Evolutionary conservation across 179 eudicot genomes (phyloP).

Genomic region (Patellifolia procumbens): DNA sequence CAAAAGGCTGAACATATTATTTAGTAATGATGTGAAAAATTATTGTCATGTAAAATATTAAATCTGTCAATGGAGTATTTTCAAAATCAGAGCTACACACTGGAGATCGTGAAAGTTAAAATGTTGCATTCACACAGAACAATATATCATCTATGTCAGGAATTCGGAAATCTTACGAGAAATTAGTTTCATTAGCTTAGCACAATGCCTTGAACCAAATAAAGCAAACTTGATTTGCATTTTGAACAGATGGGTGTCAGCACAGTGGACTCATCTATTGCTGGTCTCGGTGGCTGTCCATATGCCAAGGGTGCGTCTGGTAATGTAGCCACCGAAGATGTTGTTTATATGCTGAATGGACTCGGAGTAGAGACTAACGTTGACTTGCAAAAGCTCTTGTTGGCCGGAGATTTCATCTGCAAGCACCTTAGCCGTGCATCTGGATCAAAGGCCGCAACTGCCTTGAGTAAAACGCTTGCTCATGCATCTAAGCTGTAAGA

Average conservation of each 20-base stretch:
- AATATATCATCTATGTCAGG: no score
- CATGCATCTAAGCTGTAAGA: constrained; percentile 62
- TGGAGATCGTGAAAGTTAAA: no score
- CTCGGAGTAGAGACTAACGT: constrained; percentile 63
- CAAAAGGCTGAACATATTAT: background rate
- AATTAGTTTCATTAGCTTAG: background rate
- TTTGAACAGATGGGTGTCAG: constrained; percentile 68
- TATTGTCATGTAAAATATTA: no score
- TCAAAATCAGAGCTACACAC: no score
- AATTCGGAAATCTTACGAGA: background rate
- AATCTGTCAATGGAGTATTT: no score
- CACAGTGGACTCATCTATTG: constrained; percentile 68
- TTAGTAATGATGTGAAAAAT: no score
- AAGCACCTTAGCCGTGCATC: constrained; percentile 63
- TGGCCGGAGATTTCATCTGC: constrained; percentile 72
- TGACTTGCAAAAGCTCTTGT: constrained; percentile 60
- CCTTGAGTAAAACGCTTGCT: constrained; percentile 49
- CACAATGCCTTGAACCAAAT: background rate
- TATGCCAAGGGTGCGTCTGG: constrained; percentile 92
- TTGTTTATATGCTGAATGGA: constrained; percentile 74
- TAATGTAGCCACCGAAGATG: constrained; percentile 87
- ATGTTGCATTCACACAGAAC: no score
- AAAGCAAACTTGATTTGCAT: background rate
- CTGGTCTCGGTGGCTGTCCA: constrained; percentile 90
- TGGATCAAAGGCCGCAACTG: constrained; percentile 73